These are phyloP conservation scores for Xylogone sp. DNA, from an alignment of 2,329 filamentous ascomycete species.

Conservation along the genomic window DNA sequence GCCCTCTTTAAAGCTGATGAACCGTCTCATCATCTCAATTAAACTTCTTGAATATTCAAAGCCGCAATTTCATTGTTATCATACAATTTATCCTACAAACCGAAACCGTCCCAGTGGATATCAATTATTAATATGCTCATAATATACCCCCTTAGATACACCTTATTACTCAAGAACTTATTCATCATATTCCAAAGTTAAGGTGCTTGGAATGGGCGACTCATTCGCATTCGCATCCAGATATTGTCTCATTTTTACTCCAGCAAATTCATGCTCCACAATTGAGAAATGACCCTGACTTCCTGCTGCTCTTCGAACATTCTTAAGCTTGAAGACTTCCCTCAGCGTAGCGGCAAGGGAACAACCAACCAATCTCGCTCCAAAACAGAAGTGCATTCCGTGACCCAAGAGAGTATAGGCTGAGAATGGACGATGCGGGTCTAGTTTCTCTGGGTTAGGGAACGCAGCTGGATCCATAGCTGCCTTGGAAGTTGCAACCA, in stretches of 20 bases:
- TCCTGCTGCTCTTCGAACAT: constrained; percentile 34
- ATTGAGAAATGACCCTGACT: constrained; percentile 35
- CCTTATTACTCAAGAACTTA: constrained; percentile 8
- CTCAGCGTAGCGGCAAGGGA: constrained; percentile 37
- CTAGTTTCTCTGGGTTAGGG: constrained; percentile 35
- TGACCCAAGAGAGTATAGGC: constrained; percentile 36
- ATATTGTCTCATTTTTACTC: constrained; percentile 43
- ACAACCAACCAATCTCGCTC: constrained; percentile 33
- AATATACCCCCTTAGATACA: not conserved
- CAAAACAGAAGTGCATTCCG: constrained; percentile 38
- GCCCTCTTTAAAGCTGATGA: too few relatives aligned
- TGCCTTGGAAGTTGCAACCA: constrained; percentile 39
- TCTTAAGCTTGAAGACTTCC: constrained; percentile 41
- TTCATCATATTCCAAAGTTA: constrained; percentile 39
- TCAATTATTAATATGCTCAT: too few relatives aligned
- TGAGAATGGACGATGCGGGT: constrained; percentile 37
- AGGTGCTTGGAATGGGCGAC: constrained; percentile 38
- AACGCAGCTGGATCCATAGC: constrained; percentile 36
- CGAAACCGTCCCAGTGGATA: too few relatives aligned
- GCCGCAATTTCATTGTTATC: too few relatives aligned
- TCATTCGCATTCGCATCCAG: constrained; percentile 44
- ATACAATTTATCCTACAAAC: too few relatives aligned
- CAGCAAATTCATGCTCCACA: constrained; percentile 41
- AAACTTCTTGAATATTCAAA: too few relatives aligned
- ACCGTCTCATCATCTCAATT: too few relatives aligned